A percentile compares a stretch with the other conserved stretches of the same genome.
These are phyloP conservation scores for Hypomyces perniciosus DNA, from an alignment of 2,329 filamentous ascomycete genomes.

Conservation along the genomic window DNA sequence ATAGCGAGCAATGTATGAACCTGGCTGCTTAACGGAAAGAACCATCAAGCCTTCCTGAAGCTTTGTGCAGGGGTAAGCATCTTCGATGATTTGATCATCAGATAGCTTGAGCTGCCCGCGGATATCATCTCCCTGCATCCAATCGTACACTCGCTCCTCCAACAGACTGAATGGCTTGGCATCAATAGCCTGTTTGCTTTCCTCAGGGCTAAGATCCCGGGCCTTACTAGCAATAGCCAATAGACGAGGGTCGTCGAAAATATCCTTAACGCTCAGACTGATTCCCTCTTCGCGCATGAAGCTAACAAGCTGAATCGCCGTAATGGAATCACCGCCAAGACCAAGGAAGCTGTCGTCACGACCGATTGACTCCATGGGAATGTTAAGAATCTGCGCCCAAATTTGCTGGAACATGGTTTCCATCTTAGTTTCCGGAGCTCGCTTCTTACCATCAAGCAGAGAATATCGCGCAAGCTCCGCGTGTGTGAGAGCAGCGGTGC, in stretches of 20 bases:
- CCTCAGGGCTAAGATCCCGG: no score
- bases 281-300: constrained; percentile 6
- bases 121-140: not conserved
- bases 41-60: constrained; percentile 34
- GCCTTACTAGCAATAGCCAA: not conserved
- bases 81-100: constrained; percentile 7
- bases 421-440: constrained; percentile 7
- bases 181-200: not conserved
- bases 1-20: constrained; percentile 16
- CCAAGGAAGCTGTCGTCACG: constrained; percentile 21
- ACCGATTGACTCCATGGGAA: constrained; percentile 21
- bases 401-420: constrained; percentile 6
- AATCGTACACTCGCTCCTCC: constrained; percentile 14
- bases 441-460: not conserved
- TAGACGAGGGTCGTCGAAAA: constrained; percentile 16
- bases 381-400: constrained; percentile 3
- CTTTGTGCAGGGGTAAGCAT: constrained; percentile 30
- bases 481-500: not conserved
- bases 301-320: constrained; percentile 18
- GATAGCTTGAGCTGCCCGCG: not conserved
- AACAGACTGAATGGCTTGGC: constrained; percentile 13
- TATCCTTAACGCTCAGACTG: constrained; percentile 12
- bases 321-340: constrained; percentile 23
- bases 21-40: constrained; percentile 21
- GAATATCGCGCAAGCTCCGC: not conserved